Percentiles rank a stretch among this genome's conserved stretches.
Conservation (phyloP, 2,329 filamentous ascomycete species). For the Penicillium sp. region DNA sequence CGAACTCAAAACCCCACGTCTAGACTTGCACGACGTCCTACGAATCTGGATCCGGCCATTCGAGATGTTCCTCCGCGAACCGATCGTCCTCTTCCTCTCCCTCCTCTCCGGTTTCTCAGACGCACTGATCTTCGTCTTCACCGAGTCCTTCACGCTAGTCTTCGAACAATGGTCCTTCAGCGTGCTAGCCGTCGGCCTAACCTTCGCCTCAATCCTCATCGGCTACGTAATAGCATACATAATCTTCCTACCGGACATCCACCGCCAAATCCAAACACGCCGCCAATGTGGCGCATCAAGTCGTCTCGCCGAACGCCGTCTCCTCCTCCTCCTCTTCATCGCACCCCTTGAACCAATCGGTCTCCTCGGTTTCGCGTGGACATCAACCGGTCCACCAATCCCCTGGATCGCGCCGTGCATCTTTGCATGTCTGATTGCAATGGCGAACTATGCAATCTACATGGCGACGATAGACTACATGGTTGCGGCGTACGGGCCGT, state of each 20-base stretch:
- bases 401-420: conserved; percentile 69
- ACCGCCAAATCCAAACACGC: conserved; percentile 38
- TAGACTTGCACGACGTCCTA: conserved; percentile 42
- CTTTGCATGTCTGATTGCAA: conserved; percentile 64
- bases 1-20: conserved; percentile 48
- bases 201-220: conserved; percentile 64
- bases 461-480: conserved; percentile 78
- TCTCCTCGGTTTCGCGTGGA: conserved; percentile 69
- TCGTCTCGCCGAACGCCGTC: conserved; percentile 61
- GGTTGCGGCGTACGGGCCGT: conserved; percentile 70
- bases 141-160: conserved; percentile 68
- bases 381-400: conserved; percentile 59
- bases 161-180: conserved; percentile 65
- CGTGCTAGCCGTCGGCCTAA: conserved; percentile 55
- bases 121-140: conserved; percentile 74
- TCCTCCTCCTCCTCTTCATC: conserved; percentile 63
- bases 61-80: conserved; percentile 70
- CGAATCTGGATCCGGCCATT: conserved; percentile 64
- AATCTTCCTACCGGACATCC: conserved; percentile 56
- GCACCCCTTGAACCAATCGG: conserved; percentile 55
- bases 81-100: conserved; percentile 69
- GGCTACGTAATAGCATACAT: conserved; percentile 64
- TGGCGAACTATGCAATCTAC: conserved; percentile 72
- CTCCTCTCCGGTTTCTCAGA: conserved; percentile 71
- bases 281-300: conserved; percentile 44